Evolutionary conservation across 805 yeast species (phyloP), one percentile per base, ranked within the genome.

Genomic region (Wickerhamiella parazyma): DNA sequence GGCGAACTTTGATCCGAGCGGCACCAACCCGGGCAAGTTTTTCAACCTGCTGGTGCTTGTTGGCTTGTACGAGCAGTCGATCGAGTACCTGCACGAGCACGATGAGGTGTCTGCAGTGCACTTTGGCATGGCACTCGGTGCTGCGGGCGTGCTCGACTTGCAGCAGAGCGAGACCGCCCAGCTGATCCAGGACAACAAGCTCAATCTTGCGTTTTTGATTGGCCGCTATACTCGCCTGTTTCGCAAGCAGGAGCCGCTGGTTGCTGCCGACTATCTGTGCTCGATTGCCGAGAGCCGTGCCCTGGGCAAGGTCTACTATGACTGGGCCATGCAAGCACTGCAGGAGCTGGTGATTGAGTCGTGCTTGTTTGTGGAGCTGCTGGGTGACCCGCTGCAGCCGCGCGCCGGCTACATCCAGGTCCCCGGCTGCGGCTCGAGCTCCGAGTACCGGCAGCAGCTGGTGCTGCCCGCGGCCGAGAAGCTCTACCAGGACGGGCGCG

Each of bases 401-500:
- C 68, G 72, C 35, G 84, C 94, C 1, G 97, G 97, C 33, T 72
- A 80, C 36, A 74, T 91, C 51, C 95, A 85, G 63, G 65, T 89
- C 44, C 66, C 89, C 41, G 67, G 70, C 22, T 66, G 87, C 48
- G 62, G 64, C 5, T 70, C 75, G 51, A 72, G 78, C 48, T 68
- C 70, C 17, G 74, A 72, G 46, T 89, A 74, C 55, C 66, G 82
- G 50, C 70, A 69, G 48, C 72, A 73, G 46, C 85, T 89, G 34
- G 78, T 91, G 3, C 93, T 81, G 57, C 76, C 75, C 47, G 86
- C 94, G 22, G 96, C 96, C 3, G 70, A 70, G 36, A 76, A 75
- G 51, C 94, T 95, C 12, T 91, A 83, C 54, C 91, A 84, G 52
- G 97, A 87, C 55, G 96, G 96, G 6, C 72, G 94, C 55, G 70